A percentile compares a stretch with the other conserved stretches of the same genome.
These are phyloP conservation scores for Casaregolazyma lundiana DNA, from an alignment of 1,139 yeast genomes.

Conservation along the genomic window DNA sequence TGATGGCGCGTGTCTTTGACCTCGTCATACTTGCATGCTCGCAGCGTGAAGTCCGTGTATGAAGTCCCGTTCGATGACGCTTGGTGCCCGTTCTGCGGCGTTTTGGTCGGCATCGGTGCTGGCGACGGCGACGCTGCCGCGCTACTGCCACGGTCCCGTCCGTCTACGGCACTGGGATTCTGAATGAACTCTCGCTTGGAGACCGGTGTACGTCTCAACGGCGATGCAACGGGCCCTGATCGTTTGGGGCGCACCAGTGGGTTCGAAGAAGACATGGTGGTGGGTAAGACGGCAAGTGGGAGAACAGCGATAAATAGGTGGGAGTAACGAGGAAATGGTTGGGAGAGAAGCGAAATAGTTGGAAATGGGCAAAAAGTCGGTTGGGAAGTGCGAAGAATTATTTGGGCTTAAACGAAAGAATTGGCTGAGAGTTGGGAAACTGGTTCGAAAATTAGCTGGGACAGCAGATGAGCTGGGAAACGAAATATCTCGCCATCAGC, in stretches of 20 bases:
- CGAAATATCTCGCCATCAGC: too few species aligned
- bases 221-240: constrained; percentile 18
- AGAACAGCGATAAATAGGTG: not conserved
- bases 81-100: constrained; percentile 8
- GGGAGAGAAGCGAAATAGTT: too few species aligned
- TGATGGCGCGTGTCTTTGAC: constrained; percentile 73
- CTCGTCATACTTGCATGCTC: constrained; percentile 70
- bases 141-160: constrained; percentile 1
- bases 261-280: constrained; percentile 9
- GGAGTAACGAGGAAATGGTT: not conserved
- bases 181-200: constrained; percentile 13
- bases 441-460: too few species aligned
- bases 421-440: too few species aligned
- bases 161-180: constrained; percentile 8
- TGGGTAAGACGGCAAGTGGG: not conserved
- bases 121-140: constrained; percentile 11
- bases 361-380: too few species aligned
- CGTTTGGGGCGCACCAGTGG: constrained; percentile 19
- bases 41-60: constrained; percentile 61
- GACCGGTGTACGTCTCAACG: constrained; percentile 25
- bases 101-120: constrained; percentile 10
- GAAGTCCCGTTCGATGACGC: constrained; percentile 15
- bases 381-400: too few species aligned
- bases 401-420: too few species aligned
- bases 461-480: too few species aligned